These are phyloP conservation scores for Vaccinium darrowii DNA, from an alignment of 148 eudicot species.

Conservation along the genomic window DNA sequence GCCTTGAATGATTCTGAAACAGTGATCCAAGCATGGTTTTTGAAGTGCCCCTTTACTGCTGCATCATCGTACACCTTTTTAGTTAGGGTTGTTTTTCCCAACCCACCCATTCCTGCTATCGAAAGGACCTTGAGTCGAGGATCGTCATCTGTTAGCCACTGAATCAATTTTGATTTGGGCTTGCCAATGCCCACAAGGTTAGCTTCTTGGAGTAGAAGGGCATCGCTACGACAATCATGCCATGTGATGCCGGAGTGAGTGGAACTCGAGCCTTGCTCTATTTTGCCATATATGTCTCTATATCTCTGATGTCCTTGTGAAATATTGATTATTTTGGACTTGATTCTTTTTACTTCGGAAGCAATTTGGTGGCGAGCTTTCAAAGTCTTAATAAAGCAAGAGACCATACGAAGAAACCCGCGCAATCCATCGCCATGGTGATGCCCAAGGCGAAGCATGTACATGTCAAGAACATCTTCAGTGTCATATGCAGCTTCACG, in stretches of 20 bases:
- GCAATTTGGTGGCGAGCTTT: neutral
- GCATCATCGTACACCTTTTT: neutral
- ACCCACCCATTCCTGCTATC: constrained; percentile 8
- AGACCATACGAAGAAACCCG: neutral
- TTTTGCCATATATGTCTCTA: neutral
- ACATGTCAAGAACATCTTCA: neutral
- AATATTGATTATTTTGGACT: neutral
- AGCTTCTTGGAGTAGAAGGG: constrained; percentile 23
- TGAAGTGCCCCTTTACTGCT: neutral
- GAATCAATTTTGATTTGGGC: constrained; percentile 1
- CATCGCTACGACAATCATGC: constrained; percentile 19
- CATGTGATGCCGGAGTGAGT: neutral
- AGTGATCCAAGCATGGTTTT: constrained; percentile 7
- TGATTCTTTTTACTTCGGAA: neutral
- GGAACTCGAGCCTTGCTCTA: neutral
- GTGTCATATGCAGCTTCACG: constrained; percentile 7
- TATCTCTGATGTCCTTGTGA: neutral
- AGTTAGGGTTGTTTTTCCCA: constrained; percentile 9
- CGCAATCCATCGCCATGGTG: neutral
- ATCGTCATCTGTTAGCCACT: neutral
- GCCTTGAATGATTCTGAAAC: neutral
- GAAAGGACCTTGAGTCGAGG: constrained; percentile 13
- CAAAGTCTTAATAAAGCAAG: neutral
- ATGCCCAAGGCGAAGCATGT: neutral
- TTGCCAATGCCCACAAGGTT: constrained; percentile 4